These are phyloP conservation scores for Pseudozyma sp. DNA, from an alignment of 1,284 basidiomycete species.

Conservation along the genomic window DNA sequence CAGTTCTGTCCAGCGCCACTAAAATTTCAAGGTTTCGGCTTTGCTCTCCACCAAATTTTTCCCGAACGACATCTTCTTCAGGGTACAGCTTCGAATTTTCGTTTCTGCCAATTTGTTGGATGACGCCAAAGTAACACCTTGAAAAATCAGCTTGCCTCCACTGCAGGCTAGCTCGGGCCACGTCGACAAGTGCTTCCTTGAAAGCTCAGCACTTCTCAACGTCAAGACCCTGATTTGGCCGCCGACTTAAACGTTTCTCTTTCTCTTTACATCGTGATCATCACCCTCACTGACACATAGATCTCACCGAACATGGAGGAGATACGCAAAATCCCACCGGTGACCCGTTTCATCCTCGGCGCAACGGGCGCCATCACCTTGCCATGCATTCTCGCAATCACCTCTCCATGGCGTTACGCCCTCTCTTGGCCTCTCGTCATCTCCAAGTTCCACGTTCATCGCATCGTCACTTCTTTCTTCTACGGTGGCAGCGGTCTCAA, in stretches of 20 bases:
- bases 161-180: conserved; percentile 41
- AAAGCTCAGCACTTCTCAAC: background rate
- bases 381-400: conserved; percentile 75
- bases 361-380: conserved; percentile 77
- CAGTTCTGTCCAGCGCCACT: background rate
- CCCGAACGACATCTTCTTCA: conserved; percentile 21
- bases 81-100: conserved; percentile 13
- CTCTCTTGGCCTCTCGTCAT: conserved; percentile 74
- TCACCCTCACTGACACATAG: background rate
- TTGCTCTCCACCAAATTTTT: conserved; percentile 22
- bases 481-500: conserved; percentile 72
- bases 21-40: conserved; percentile 2
- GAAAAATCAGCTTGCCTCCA: background rate
- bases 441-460: conserved; percentile 76
- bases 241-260: background rate
- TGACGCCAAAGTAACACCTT: conserved; percentile 7
- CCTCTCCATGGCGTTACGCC: conserved; percentile 74
- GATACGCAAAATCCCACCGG: conserved; percentile 80
- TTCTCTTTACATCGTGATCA: conserved; percentile 4
- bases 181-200: conserved; percentile 12
- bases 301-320: conserved; percentile 34
- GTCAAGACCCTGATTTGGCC: background rate
- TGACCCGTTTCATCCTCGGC: conserved; percentile 79
- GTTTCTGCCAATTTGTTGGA: background rate
- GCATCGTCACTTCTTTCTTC: conserved; percentile 81